Evolutionary conservation across 1,284 basidiomycete genomes (phyloP), one percentile per base, ranked within the genome.

Genomic region (Cryptococcus sp.): DNA sequence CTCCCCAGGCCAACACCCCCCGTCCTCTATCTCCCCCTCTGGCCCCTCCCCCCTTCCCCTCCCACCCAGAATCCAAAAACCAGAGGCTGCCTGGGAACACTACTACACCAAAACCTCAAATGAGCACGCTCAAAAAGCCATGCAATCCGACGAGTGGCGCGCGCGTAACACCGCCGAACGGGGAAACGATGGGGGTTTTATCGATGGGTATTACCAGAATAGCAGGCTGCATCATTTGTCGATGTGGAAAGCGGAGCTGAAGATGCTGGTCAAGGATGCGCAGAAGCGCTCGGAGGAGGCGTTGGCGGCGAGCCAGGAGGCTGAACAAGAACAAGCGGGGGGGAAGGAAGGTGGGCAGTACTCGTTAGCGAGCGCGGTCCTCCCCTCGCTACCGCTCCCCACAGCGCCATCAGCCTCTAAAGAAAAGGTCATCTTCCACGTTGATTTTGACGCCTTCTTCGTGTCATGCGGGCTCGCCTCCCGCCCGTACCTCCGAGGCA

Each of bases 391-490:
- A 3, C 50, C 65, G 2, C 48, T 52, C 11, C 44, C 36, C 21
- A 33, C 47, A 21, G n/a, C 44, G 15, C 37, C 35, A 3, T 35
- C 50, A 16, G 48, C 35, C 15, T 18, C 24, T 15, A 8, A 20
- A 36, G 83, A 87, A 46, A 81, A 83, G 13, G 83, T 90, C 16
- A 88, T 95, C 66, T 88, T 96, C 83, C 93, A 97, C 68, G 90
- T 91, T 68, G 93, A 97, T 75, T 98, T 98, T 68, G 95, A 98
- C 72, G 91, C 88, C 68, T 98, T 98, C 81, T 98, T 98, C 70
- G 93, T 97, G 12, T 86, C 89, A 1, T 92, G 87, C n/a, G 90
- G 91, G 0, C 75, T 95, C 46, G 80, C 89, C 3, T 83, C 82
- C 52, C 80, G 89, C 0, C 89, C 90, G 0, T 82, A 94, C 57